A percentile compares a stretch with the other conserved stretches of the same genome.
Evolutionary conservation across 208 protist genomes (phyloP).

Genomic region (Trypanosoma grayi): DNA sequence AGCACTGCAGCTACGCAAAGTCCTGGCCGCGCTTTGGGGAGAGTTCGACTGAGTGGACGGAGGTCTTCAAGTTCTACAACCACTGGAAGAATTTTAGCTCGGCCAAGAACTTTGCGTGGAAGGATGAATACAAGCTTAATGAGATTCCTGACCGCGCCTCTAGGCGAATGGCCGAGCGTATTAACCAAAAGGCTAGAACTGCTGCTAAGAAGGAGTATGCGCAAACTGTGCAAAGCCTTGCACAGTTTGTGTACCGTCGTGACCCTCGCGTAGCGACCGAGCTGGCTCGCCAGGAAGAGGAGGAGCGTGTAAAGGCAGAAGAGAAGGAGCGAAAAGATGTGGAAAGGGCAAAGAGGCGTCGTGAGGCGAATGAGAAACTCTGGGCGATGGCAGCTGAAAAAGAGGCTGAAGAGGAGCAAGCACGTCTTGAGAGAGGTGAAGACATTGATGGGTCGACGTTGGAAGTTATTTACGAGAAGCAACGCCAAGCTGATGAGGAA

Average conservation of each 20-base stretch:
- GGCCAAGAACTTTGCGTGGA: conserved; percentile 84
- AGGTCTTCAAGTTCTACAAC: conserved; percentile 76
- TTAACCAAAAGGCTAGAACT: conserved; percentile 82
- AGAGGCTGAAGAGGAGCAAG: conserved; percentile 72
- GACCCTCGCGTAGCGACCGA: conserved; percentile 82
- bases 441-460: conserved; percentile 66
- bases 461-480: conserved; percentile 86
- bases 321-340: conserved; percentile 53
- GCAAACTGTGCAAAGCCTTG: conserved; percentile 71
- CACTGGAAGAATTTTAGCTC: conserved; percentile 90
- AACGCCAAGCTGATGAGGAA: conserved; percentile 64
- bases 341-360: conserved; percentile 53
- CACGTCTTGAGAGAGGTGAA: conserved; percentile 69
- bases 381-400: conserved; percentile 83
- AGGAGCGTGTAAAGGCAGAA: conserved; percentile 51
- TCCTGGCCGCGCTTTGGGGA: conserved; percentile 73
- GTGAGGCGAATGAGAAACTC: conserved; percentile 72
- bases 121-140: conserved; percentile 91
- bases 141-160: conserved; percentile 88
- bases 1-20: no score
- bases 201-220: conserved; percentile 85
- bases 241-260: conserved; percentile 80
- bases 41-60: conserved; percentile 48
- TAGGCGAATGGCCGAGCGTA: conserved; percentile 75
- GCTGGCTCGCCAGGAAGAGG: conserved; percentile 51